phyloP scores from a whole-genome alignment of 2,329 filamentous ascomycete genomes.

The Plectosphaerella plurivora region DNA sequence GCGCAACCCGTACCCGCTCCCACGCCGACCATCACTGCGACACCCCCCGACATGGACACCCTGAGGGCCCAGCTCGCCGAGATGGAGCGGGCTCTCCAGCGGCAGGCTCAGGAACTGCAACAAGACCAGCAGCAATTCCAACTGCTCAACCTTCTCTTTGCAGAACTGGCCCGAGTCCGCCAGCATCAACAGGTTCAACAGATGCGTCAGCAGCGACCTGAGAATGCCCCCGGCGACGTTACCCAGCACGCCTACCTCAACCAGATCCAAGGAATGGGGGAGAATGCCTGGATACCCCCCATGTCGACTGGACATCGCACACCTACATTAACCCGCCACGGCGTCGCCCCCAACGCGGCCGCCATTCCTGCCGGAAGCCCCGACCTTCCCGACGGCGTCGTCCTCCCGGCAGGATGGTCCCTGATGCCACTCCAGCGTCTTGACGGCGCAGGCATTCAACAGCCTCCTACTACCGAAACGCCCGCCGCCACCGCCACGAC shows the following conservation, averaged over 20 bases:
- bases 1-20: slow-evolving; percentile 10
- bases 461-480: slow-evolving; percentile 14
- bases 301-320: no score
- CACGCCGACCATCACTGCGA: slow-evolving; percentile 12
- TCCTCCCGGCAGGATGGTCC: slow-evolving; percentile 61
- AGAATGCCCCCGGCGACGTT: no score
- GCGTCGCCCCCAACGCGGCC: slow-evolving; percentile 35
- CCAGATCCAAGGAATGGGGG: slow-evolving; percentile 18
- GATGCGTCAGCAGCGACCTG: slow-evolving; percentile 10
- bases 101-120: slow-evolving; percentile 61
- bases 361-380: slow-evolving; percentile 56
- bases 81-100: slow-evolving; percentile 64
- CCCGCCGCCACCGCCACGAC: slow-evolving; percentile 12
- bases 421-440: slow-evolving; percentile 56
- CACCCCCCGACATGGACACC: slow-evolving; percentile 27
- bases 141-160: slow-evolving; percentile 61
- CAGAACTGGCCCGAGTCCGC: slow-evolving; percentile 64
- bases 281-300: slow-evolving; percentile 18
- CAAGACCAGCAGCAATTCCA: slow-evolving; percentile 63
- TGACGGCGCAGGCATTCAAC: slow-evolving; percentile 26
- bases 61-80: slow-evolving; percentile 59
- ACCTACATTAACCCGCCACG: slow-evolving; percentile 43
- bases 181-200: slow-evolving; percentile 36
- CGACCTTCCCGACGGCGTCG: slow-evolving; percentile 60
- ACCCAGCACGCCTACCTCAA: not conserved